These are phyloP conservation scores for Chlamydomonas sp. DNA, from an alignment of 139 green algal species.

Conservation along the genomic window DNA sequence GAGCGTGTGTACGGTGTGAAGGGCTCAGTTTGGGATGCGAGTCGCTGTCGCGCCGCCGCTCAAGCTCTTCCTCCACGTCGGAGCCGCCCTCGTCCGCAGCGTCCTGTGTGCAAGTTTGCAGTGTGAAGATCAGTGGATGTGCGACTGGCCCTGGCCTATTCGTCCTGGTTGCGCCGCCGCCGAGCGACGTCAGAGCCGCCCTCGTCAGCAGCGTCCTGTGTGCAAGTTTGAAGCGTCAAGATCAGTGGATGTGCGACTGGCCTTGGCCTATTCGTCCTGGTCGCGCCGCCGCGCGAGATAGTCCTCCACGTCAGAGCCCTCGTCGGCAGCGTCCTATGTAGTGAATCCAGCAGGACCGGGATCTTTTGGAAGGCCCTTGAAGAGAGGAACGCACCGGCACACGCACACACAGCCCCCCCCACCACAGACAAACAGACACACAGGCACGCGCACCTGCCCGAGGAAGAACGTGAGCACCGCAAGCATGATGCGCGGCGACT, in stretches of 20 bases:
- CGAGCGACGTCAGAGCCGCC: slow-evolving; percentile 19
- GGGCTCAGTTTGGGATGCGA: slow-evolving; percentile 33
- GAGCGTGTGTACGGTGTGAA: too few species aligned
- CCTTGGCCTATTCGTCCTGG: slow-evolving; percentile 28
- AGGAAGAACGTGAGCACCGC: slow-evolving; percentile 97
- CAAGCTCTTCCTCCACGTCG: slow-evolving; percentile 16
- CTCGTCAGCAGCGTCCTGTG: too few species aligned
- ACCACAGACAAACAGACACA: too few species aligned
- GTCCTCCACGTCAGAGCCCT: slow-evolving; percentile 14
- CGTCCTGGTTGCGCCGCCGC: slow-evolving; percentile 44
- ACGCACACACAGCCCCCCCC: too few species aligned
- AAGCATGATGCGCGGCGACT: slow-evolving; percentile 64
- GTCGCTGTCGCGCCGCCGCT: slow-evolving; percentile 44
- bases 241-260: too few species aligned
- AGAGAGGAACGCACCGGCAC: too few species aligned
- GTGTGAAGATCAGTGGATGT: too few species aligned
- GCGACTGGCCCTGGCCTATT: slow-evolving; percentile 27
- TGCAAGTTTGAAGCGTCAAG: too few species aligned
- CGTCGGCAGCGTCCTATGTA: background rate
- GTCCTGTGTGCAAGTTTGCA: slow-evolving; percentile 1
- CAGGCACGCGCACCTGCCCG: too few species aligned
- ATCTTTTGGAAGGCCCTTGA: too few species aligned
- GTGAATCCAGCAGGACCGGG: too few species aligned
- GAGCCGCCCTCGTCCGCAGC: slow-evolving; percentile 4
- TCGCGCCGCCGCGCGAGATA: slow-evolving; percentile 42